These are phyloP conservation scores for Astraeus odoratus DNA, from an alignment of 768 basidiomycete genomes.

Conservation along the genomic window DNA sequence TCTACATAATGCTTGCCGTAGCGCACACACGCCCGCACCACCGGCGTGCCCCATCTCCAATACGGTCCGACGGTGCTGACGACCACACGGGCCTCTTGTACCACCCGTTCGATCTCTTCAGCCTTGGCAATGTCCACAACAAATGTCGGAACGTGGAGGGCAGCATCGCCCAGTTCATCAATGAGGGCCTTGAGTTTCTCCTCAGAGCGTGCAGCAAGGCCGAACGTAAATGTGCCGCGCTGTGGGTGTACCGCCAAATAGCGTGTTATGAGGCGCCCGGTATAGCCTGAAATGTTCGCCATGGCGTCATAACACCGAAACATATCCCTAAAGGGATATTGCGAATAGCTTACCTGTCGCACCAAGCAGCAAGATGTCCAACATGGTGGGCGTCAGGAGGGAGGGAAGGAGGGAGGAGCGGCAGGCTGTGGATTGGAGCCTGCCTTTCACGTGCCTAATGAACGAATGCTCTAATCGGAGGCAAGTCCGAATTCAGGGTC, in stretches of 20 bases:
- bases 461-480: too few species aligned
- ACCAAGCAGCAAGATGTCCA: constrained; percentile 63
- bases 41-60: constrained; percentile 62
- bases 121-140: constrained; percentile 54
- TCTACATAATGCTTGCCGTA: constrained; percentile 83
- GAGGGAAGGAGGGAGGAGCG: too few species aligned
- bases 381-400: constrained; percentile 21
- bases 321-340: neutral
- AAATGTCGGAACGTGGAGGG: constrained; percentile 39
- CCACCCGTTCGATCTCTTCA: constrained; percentile 47
- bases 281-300: constrained; percentile 40
- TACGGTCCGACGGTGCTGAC: constrained; percentile 77
- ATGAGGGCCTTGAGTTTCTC: constrained; percentile 51
- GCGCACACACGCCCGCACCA: constrained; percentile 72
- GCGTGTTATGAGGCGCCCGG: constrained; percentile 58
- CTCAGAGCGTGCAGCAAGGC: constrained; percentile 62
- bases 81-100: constrained; percentile 56
- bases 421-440: too few species aligned
- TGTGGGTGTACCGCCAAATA: constrained; percentile 66
- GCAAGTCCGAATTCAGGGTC: too few species aligned
- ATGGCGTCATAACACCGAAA: neutral
- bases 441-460: too few species aligned
- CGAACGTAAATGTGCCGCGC: constrained; percentile 52
- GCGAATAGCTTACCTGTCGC: constrained; percentile 42
- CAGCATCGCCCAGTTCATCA: constrained; percentile 31